Base-by-base conservation (phyloP, 2,329 filamentous ascomycete genomes). In the Annulohypoxylon truncatum region DNA sequence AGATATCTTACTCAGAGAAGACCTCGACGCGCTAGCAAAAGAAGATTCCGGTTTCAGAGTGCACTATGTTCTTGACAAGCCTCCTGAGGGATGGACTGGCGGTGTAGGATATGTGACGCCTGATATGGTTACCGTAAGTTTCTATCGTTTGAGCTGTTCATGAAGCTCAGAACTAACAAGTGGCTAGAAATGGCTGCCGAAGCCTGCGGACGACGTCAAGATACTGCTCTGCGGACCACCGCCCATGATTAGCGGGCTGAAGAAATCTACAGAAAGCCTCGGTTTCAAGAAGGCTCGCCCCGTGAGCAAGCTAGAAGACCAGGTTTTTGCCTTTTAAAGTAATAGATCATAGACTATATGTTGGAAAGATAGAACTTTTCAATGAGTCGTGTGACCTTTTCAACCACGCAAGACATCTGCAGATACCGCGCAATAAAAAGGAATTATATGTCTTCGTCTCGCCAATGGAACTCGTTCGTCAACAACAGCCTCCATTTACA, bases 231-330 rank as follows among this genome's bases (percentile, higher is more conserved):
- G 96, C 78, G 96, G 96, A 59, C 96, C 96, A 63, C 96, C 96
- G 61, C 96, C 96, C 53, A 99, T 99, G 96, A 87, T 98, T 70
- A 92, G 91, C 75, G 95, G 94, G 54, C 91, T 98, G 85, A 99
- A 99, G 92, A 98, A 98, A 87, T 88, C 93, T 5, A 91, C 94
- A 53, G 93, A 96, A 82, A 86, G 88, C 69, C 86, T 98, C 18
- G 96, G 96, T 63, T 99, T 91, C 85, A 87, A 92, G 77, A 98
- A 98, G 87, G 92, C 96, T 42, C 89, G 90, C 67, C 93, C 95
- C 46, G 94, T 98, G 75, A 97, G 94, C 89, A 98, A 98, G 88
- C 89, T 98, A 57, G 92, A 95, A 78, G 96, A 99, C 80, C 96
- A 98, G 82, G 93, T 99, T 73, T 99, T 99, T 84, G 94, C 93